Evolutionary conservation across 805 yeast genomes (phyloP).

Genomic region (Torulaspora franciscae): DNA sequence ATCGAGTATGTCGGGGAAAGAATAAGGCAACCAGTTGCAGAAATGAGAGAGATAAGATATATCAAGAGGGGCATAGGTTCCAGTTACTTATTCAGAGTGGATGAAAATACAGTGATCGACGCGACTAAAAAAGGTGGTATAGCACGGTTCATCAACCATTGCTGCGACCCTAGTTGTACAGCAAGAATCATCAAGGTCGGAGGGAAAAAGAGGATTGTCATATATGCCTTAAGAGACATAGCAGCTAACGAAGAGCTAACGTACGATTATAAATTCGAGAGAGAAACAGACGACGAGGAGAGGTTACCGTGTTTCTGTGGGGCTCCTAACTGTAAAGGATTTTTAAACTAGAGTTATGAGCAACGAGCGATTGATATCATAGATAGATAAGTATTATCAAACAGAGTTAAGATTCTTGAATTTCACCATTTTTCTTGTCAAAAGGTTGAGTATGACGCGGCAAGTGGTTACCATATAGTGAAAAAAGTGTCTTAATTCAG

Average conservation of each 20-base stretch:
- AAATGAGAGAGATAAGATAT: constrained; percentile 81
- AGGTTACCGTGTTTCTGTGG: constrained; percentile 93
- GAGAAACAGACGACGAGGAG: constrained; percentile 83
- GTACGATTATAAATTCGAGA: constrained; percentile 91
- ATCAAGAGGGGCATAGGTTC: constrained; percentile 92
- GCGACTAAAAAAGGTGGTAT: constrained; percentile 97
- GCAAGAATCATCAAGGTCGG: constrained; percentile 95
- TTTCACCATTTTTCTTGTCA: neutral
- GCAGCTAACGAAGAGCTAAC: constrained; percentile 88
- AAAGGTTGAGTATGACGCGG: neutral
- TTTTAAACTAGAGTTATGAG: constrained; percentile 49
- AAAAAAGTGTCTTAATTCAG: neutral
- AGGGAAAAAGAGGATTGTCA: constrained; percentile 88
- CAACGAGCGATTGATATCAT: neutral
- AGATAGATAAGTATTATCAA: neutral
- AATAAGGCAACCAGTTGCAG: constrained; percentile 90
- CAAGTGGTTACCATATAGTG: neutral
- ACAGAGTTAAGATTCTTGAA: neutral
- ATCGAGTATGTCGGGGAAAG: constrained; percentile 97
- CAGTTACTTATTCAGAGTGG: constrained; percentile 85
- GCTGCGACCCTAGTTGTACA: constrained; percentile 96
- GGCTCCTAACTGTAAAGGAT: constrained; percentile 90
- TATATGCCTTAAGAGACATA: constrained; percentile 85
- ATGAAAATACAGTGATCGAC: constrained; percentile 91
- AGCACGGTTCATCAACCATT: constrained; percentile 94